Conservation (phyloP, 768 basidiomycete species). For the Tremella fuciformis region DNA sequence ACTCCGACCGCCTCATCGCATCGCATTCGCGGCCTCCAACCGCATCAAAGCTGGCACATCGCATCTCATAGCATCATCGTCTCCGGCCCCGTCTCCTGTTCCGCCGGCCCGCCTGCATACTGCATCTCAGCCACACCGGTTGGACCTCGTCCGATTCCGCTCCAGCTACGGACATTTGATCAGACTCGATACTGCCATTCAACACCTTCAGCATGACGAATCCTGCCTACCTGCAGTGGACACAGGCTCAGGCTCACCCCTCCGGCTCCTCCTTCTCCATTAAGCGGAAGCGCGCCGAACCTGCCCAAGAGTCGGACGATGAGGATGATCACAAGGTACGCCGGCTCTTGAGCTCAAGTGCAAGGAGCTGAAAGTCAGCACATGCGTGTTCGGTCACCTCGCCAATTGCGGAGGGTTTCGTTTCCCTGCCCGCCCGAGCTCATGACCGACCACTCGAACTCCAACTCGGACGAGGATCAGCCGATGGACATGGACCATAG, state of each 20-base stretch:
- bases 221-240: slow-evolving; percentile 2
- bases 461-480: slow-evolving; percentile 40
- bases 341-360: too few species aligned
- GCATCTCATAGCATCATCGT: not conserved
- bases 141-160: not conserved
- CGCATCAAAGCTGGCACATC: not conserved
- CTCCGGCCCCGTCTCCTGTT: not conserved
- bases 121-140: not conserved
- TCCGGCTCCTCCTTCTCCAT: slow-evolving; percentile 30
- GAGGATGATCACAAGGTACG: slow-evolving; percentile 22
- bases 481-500: slow-evolving; percentile 39
- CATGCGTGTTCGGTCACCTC: slow-evolving; percentile 40
- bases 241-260: slow-evolving; percentile 8
- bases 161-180: too few species aligned
- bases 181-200: too few species aligned
- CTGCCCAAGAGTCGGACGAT: slow-evolving; percentile 30
- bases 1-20: slow-evolving; percentile 1
- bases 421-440: slow-evolving; percentile 30
- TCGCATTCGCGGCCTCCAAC: not conserved
- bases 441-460: slow-evolving; percentile 40
- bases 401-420: slow-evolving; percentile 18
- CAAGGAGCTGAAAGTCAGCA: slow-evolving; percentile 18
- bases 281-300: slow-evolving; percentile 34
- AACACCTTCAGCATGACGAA: not conserved
- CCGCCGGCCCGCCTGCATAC: not conserved